Evolutionary conservation across 2,329 filamentous ascomycete species (phyloP), one percentile per base, ranked within the genome.

Genomic region (Cladosporium colombiae): DNA sequence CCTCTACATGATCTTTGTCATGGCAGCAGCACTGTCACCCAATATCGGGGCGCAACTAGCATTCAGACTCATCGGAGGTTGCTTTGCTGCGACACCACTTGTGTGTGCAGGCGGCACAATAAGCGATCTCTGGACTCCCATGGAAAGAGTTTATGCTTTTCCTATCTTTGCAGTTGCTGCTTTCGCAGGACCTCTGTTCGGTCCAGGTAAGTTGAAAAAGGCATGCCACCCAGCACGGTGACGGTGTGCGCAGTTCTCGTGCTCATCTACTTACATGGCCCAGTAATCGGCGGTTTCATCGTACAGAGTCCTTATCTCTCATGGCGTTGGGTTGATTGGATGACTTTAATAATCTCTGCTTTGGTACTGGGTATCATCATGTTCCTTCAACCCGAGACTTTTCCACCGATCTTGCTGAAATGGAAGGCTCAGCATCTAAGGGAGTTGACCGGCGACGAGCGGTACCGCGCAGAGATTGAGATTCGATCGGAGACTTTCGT

Each of bases 311-410:
- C 33, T 2, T 40, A 55, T 11, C 33, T 63, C 4, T 55, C 49
- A 33, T 83, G 82, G 82, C 78, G 81, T 25, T 83, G 80, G 79
- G 74, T 76, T 0, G 79, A 82, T 67, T 84, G 82, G 82, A 74
- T 72, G 8, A 72, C 68, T 5, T 65, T 73, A 14, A 71, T 73
- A 40, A 72, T 61, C 56, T 70, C 70, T 31, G 71, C 60, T 3
- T 67, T 74, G 5, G 68, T 73, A 2, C 57, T 74, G 31, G 63
- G 66, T 11, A 33, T 70, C 10, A 65, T 73, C 1, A 65, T 83
- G 1, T 68, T 82, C 10, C 80, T 81, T 65, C 74, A 81, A 8
- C 83, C 81, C 0, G 83, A 85, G 73, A 85, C 83, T 0, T 84
- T 82, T 67, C 73, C 79, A 1, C 82, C 81, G 0, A 68, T 75